These are phyloP conservation scores for Gaeumannomyces sp. DNA, from an alignment of 2,329 filamentous ascomycete species.

Conservation along the genomic window DNA sequence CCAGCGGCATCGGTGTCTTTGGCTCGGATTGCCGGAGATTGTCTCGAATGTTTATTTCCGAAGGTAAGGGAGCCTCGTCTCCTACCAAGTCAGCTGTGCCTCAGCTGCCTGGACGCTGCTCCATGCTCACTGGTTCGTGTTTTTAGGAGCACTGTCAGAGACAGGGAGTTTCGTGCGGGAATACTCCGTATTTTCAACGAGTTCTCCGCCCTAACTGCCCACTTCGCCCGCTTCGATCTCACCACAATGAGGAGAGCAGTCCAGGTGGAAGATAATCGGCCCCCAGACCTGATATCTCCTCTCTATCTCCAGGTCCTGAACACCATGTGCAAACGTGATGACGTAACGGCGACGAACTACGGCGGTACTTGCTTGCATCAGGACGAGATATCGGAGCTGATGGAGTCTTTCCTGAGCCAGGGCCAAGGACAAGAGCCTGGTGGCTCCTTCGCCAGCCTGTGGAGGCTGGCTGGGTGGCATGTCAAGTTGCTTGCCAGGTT, in stretches of 20 bases:
- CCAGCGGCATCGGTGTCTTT: conserved; percentile 40
- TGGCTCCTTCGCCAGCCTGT: conserved; percentile 37
- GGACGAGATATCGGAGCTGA: conserved; percentile 31
- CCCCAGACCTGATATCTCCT: conserved; percentile 35
- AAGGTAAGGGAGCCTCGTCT: conserved; percentile 11
- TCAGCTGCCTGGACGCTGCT: too few relatives aligned
- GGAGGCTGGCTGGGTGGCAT: conserved; percentile 35
- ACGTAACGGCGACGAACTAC: conserved; percentile 15
- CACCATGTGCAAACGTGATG: conserved; percentile 5
- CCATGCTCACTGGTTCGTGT: background rate
- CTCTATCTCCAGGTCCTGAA: conserved; percentile 31
- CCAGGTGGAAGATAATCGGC: conserved; percentile 23
- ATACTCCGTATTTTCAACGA: conserved; percentile 31
- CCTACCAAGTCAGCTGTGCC: conserved; percentile 15
- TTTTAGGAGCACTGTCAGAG: conserved; percentile 7
- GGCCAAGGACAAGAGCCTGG: conserved; percentile 21
- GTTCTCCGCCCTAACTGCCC: conserved; percentile 45
- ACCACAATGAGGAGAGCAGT: conserved; percentile 22
- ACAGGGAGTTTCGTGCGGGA: conserved; percentile 24
- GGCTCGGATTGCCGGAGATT: conserved; percentile 45
- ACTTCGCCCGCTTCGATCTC: conserved; percentile 45
- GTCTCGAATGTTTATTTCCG: conserved; percentile 25
- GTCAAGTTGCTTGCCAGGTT: conserved; percentile 34
- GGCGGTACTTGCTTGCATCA: conserved; percentile 22
- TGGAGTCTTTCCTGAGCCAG: conserved; percentile 37